These are phyloP conservation scores for Cryptococcus depauperatus DNA, from an alignment of 1,284 basidiomycete genomes.

Conservation along the genomic window DNA sequence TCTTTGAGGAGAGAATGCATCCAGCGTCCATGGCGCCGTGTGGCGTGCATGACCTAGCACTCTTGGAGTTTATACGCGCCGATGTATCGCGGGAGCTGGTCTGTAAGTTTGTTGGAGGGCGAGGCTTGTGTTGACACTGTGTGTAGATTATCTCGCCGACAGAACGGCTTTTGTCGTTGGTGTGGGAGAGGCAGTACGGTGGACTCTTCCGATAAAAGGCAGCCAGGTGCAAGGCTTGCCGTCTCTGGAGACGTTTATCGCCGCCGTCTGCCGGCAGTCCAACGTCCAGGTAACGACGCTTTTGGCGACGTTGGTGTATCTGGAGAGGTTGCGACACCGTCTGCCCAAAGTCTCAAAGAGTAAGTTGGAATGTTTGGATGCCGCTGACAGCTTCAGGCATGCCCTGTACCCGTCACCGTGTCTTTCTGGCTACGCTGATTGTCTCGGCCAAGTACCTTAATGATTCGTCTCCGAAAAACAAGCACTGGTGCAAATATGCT, in stretches of 20 bases:
- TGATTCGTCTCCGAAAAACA: slow-evolving; percentile 91
- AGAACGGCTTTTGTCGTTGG: slow-evolving; percentile 44
- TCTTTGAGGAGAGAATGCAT: slow-evolving; percentile 45
- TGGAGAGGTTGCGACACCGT: slow-evolving; percentile 73
- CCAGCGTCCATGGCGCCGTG: slow-evolving; percentile 62
- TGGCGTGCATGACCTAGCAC: slow-evolving; percentile 61
- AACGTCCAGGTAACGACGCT: slow-evolving; percentile 90
- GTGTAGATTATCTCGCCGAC: slow-evolving; percentile 42
- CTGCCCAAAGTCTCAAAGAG: slow-evolving; percentile 82
- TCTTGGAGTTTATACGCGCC: slow-evolving; percentile 67
- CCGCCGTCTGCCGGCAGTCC: slow-evolving; percentile 70
- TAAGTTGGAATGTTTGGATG: slow-evolving; percentile 35
- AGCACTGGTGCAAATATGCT: slow-evolving; percentile 77
- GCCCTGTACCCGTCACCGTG: slow-evolving; percentile 85
- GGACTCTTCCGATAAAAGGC: slow-evolving; percentile 20
- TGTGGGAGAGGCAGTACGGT: slow-evolving; percentile 33
- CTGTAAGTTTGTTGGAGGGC: slow-evolving; percentile 38
- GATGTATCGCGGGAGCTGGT: slow-evolving; percentile 77
- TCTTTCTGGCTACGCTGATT: slow-evolving; percentile 92
- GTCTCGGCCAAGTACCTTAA: slow-evolving; percentile 96
- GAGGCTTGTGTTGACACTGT: slow-evolving; percentile 3
- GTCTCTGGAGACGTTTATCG: slow-evolving; percentile 79
- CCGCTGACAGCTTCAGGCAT: slow-evolving; percentile 24
- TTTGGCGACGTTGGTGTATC: slow-evolving; percentile 84
- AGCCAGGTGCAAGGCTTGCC: slow-evolving; percentile 54